Conservation (phyloP, 257 asterid species). For the Plantago ovata region DNA sequence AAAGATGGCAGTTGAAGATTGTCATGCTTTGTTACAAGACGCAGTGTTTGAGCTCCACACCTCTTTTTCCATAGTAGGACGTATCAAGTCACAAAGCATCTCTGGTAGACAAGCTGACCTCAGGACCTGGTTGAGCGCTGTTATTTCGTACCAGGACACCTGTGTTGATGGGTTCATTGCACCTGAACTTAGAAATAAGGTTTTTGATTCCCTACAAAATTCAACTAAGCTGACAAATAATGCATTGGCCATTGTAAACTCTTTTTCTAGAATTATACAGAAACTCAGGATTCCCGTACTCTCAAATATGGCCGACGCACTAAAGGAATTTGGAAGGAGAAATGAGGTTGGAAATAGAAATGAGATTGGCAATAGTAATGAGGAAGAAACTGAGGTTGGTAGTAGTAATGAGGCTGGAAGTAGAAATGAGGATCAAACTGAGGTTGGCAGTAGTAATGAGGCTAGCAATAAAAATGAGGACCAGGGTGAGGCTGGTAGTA, state of each 20-base stretch:
- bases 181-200: constrained; percentile 18
- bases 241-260: constrained; percentile 35
- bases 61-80: constrained; percentile 29
- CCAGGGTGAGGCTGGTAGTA: too few species aligned
- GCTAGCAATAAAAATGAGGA: too few species aligned
- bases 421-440: too few species aligned
- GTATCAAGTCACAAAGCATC: constrained; percentile 22
- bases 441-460: too few species aligned
- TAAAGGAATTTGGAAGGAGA: too few species aligned
- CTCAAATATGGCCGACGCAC: neutral
- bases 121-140: constrained; percentile 47
- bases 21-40: constrained; percentile 34
- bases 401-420: too few species aligned
- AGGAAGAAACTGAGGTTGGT: too few species aligned
- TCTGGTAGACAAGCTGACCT: constrained; percentile 28
- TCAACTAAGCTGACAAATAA: constrained; percentile 38
- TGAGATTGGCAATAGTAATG: too few species aligned
- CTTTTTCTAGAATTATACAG: constrained; percentile 23
- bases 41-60: constrained; percentile 47
- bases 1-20: constrained; percentile 46
- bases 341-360: too few species aligned
- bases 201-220: constrained; percentile 21
- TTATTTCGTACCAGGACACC: constrained; percentile 35
- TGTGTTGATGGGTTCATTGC: constrained; percentile 39
- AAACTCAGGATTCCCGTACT: constrained; percentile 23